These are phyloP conservation scores for Pterocarpus santalinus DNA, from an alignment of 306 rosid genomes.

Conservation along the genomic window DNA sequence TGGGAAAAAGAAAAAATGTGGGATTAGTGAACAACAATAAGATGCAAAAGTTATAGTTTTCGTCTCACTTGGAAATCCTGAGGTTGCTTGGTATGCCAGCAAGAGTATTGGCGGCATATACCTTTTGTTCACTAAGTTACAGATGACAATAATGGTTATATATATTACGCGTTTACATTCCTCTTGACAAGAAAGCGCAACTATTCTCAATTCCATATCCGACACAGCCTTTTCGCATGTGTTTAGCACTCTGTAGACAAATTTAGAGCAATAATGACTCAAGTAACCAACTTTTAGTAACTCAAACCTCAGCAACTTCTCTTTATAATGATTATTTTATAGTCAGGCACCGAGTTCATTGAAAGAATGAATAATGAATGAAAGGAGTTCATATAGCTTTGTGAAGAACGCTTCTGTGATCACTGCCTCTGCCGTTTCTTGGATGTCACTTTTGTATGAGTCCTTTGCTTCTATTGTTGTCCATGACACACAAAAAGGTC, in stretches of 20 bases:
- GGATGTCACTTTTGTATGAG: constrained; percentile 8
- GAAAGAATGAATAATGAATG: background rate
- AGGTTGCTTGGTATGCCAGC: constrained; percentile 33
- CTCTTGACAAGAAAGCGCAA: constrained; percentile 15
- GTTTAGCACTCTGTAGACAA: background rate
- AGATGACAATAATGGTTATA: constrained; percentile 21
- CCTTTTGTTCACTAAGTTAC: background rate
- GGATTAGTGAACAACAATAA: no score
- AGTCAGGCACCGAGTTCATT: no score
- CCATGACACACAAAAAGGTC: background rate
- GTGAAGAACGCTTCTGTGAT: constrained; percentile 34
- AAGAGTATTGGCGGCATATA: background rate
- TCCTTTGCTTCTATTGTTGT: constrained; percentile 26
- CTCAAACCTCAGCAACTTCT: background rate
- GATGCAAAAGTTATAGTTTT: no score
- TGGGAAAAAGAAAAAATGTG: no score
- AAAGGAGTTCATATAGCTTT: constrained; percentile 43
- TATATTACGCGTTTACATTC: background rate
- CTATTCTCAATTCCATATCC: background rate
- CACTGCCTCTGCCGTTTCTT: background rate
- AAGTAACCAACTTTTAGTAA: background rate
- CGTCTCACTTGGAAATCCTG: background rate
- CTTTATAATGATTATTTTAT: no score
- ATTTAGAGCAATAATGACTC: background rate
- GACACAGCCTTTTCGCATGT: background rate